Evolutionary conservation across 306 rosid species (phyloP).

Genomic region (Vigna hirtella): DNA sequence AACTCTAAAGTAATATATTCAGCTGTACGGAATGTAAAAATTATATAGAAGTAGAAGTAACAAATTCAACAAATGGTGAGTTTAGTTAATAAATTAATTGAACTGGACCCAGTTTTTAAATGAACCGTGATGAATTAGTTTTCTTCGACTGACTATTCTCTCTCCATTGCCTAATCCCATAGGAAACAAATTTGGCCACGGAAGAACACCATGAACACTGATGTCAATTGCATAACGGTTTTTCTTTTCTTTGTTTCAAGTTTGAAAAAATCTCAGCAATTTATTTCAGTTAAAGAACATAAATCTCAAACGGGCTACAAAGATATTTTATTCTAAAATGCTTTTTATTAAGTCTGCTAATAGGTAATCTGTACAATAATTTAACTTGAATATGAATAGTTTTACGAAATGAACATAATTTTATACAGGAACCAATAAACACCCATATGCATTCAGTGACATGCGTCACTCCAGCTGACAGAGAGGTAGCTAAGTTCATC

Average conservation of each 20-base stretch:
- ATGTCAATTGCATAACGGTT: not conserved
- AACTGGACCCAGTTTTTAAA: too few species aligned
- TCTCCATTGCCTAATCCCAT: too few species aligned
- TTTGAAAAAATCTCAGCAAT: not conserved
- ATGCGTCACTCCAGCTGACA: conserved; percentile 23
- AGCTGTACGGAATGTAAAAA: too few species aligned
- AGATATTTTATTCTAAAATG: conserved; percentile 40
- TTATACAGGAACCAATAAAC: conserved; percentile 43
- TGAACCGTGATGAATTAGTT: too few species aligned
- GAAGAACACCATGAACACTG: too few species aligned
- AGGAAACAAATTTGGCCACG: not conserved
- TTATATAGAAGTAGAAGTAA: too few species aligned
- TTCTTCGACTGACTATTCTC: too few species aligned
- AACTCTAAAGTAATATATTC: too few species aligned
- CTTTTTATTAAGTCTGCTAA: conserved; percentile 38
- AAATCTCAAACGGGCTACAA: conserved; percentile 19
- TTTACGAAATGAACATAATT: conserved; percentile 28
- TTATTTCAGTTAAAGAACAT: not conserved
- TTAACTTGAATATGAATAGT: conserved; percentile 32
- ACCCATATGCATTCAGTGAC: conserved; percentile 40
- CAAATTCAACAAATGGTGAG: too few species aligned
- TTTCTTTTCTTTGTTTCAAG: not conserved
- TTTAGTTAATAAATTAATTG: too few species aligned
- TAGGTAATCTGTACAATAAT: conserved; percentile 51
- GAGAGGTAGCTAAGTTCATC: conserved; percentile 16